phyloP scores from a whole-genome alignment of 768 basidiomycete species.

The Holtermannia corniformis region DNA sequence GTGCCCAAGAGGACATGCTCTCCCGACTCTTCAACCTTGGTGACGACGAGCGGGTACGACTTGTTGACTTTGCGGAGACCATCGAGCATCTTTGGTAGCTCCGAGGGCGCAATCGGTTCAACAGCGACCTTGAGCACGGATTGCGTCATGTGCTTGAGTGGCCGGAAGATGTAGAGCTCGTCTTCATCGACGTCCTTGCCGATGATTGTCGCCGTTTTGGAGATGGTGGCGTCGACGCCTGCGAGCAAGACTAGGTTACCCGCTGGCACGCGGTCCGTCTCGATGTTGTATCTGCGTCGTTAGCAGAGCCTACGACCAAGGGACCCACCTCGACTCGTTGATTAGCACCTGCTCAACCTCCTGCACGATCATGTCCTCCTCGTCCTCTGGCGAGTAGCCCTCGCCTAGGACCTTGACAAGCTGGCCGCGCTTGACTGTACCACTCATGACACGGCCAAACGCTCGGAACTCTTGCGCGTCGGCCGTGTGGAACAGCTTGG shows the following conservation, averaged over 20 bases:
- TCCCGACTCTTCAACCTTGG: slow-evolving; percentile 96
- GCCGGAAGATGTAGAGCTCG: slow-evolving; percentile 88
- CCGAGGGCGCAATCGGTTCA: slow-evolving; percentile 93
- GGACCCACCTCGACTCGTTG: slow-evolving; percentile 68
- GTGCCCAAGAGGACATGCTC: slow-evolving; percentile 96
- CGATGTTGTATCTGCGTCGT: slow-evolving; percentile 68
- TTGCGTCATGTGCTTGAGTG: slow-evolving; percentile 92
- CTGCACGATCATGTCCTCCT: slow-evolving; percentile 90
- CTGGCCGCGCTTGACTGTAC: slow-evolving; percentile 73
- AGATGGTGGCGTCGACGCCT: slow-evolving; percentile 87
- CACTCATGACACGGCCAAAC: slow-evolving; percentile 87
- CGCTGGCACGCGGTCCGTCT: slow-evolving; percentile 74
- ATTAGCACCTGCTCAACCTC: slow-evolving; percentile 83
- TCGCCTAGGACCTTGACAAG: slow-evolving; percentile 94
- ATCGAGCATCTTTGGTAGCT: slow-evolving; percentile 96
- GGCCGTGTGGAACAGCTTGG: slow-evolving; percentile 91
- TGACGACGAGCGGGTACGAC: slow-evolving; percentile 84
- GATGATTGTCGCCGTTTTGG: slow-evolving; percentile 80
- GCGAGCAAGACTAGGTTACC: slow-evolving; percentile 89
- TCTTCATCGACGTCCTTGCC: slow-evolving; percentile 60
- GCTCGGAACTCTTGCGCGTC: slow-evolving; percentile 96
- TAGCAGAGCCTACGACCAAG: background rate
- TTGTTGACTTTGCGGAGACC: slow-evolving; percentile 96
- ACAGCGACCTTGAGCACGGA: slow-evolving; percentile 97
- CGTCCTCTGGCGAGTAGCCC: slow-evolving; percentile 96